Base-by-base conservation (phyloP, 1,139 yeast genomes). In the Sugiyamaella paludigena region DNA sequence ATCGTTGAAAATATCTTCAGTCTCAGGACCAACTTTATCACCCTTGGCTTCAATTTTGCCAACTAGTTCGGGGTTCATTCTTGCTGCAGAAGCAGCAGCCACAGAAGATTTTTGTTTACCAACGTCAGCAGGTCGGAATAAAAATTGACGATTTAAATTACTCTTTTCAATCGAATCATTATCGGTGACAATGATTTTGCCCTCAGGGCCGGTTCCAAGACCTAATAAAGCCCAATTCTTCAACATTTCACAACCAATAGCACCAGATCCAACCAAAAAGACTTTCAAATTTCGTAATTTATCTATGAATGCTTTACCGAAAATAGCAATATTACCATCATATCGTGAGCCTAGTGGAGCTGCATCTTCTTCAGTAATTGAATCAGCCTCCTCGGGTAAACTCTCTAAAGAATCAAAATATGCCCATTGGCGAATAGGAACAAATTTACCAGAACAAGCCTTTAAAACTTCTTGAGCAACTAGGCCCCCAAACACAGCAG, bases 191-290 rank as follows among this genome's bases (percentile, higher is more conserved):
- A 72, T 71, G 54, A 92, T 87, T 59, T 80, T 78, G 62, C 99
- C 99, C 2, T 84, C 69, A 34, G 92, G 87, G 31, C 98, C 98
- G 26, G 95, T 77, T 31, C 96, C 98, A 50, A 92, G 74, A 43
- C 99, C 98, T 82, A 91, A 79, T 80, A 92, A 78, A 7, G 98
- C 97, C 98, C 98, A 92, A 66, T 89, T 91, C 71, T 92, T 92
- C 64, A 92, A 77, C 94, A 94, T 92, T 72, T 92, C 99, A 73
- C 99, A 92, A 42, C 99, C 99, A 75, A 92, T 92, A 35, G 99
- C 99, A 65, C 99, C 99, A 1, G 98, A 81, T 45, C 99, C 99
- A 37, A 92, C 98, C 58, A 92, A 75, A 68, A 92, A 92, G 4
- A 91, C 88, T 64, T 80, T 84, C 57, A 87, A 73, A 67, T 91